phyloP scores from a whole-genome alignment of 305 asterid genomes.

The Ruellia speciosa region DNA sequence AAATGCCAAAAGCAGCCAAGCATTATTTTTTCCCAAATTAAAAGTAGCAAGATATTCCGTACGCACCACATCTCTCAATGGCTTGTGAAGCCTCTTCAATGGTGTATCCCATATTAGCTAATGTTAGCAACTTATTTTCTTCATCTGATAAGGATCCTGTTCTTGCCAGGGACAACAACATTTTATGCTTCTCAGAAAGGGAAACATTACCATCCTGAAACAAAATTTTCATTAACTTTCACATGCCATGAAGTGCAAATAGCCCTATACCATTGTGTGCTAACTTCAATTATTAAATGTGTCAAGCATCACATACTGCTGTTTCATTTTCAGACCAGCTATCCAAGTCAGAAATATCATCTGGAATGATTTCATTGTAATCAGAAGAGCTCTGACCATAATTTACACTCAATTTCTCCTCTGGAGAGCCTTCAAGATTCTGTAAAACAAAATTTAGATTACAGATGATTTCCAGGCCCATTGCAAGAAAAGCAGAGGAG shows the following conservation, averaged over 20 bases:
- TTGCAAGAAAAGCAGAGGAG: neutral
- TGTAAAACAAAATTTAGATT: constrained; percentile 27
- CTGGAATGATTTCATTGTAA: constrained; percentile 33
- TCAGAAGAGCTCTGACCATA: constrained; percentile 50
- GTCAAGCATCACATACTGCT: constrained; percentile 25
- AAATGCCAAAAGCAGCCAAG: neutral
- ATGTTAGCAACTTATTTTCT: constrained; percentile 34
- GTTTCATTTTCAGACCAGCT: constrained; percentile 47
- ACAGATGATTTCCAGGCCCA: constrained; percentile 2
- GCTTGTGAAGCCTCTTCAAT: constrained; percentile 63
- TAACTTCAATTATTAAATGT: neutral
- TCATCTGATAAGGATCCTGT: constrained; percentile 40
- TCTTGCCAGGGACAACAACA: constrained; percentile 26
- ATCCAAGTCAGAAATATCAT: constrained; percentile 40
- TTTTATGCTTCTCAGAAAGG: constrained; percentile 44
- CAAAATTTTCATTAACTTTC: constrained; percentile 24
- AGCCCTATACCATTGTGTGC: too few species aligned
- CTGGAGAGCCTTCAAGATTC: constrained; percentile 56
- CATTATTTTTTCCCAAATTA: constrained; percentile 15
- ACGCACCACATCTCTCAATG: constrained; percentile 66
- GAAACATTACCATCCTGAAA: constrained; percentile 39
- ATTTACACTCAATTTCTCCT: constrained; percentile 26
- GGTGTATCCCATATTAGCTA: constrained; percentile 71
- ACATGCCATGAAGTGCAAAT: too few species aligned
- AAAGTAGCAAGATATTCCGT: too few species aligned